Percentiles rank a stretch among this genome's conserved stretches.
These are phyloP conservation scores for Macaranga tanarius DNA, from an alignment of 441 rosid genomes.

Conservation along the genomic window DNA sequence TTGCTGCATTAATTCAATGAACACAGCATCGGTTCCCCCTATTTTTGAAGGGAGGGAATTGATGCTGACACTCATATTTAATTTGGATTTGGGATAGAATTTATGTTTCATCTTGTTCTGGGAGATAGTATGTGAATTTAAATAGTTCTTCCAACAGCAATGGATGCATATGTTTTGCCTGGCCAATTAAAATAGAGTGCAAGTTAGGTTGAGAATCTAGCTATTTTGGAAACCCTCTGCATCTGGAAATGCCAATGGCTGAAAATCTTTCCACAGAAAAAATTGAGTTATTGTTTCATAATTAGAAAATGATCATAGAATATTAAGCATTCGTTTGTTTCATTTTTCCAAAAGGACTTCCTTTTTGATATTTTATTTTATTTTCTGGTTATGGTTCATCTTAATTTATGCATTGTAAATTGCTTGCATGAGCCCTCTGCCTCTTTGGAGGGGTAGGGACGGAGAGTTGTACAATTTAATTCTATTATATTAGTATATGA, in stretches of 20 bases:
- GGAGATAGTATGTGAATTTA: conserved; percentile 1
- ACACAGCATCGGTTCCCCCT: background rate
- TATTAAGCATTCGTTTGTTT: no score
- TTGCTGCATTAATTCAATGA: conserved; percentile 17
- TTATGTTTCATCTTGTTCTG: conserved; percentile 5
- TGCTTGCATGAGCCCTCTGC: background rate
- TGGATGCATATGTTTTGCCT: background rate
- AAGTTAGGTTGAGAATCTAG: no score
- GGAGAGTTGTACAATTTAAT: background rate
- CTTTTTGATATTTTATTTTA: background rate
- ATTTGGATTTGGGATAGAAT: background rate
- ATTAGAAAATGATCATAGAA: background rate
- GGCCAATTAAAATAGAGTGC: background rate
- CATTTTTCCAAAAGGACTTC: background rate
- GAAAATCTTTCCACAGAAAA: no score
- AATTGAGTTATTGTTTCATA: background rate
- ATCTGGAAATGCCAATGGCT: no score
- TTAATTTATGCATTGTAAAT: background rate
- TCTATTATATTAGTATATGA: conserved; percentile 5
- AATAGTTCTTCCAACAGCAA: background rate
- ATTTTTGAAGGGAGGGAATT: background rate
- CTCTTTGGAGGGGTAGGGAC: background rate
- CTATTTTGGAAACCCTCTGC: no score
- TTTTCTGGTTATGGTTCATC: background rate
- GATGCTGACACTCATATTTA: background rate